Base-by-base conservation (phyloP, 2,329 filamentous ascomycete species). In the Teratosphaeria viscida region DNA sequence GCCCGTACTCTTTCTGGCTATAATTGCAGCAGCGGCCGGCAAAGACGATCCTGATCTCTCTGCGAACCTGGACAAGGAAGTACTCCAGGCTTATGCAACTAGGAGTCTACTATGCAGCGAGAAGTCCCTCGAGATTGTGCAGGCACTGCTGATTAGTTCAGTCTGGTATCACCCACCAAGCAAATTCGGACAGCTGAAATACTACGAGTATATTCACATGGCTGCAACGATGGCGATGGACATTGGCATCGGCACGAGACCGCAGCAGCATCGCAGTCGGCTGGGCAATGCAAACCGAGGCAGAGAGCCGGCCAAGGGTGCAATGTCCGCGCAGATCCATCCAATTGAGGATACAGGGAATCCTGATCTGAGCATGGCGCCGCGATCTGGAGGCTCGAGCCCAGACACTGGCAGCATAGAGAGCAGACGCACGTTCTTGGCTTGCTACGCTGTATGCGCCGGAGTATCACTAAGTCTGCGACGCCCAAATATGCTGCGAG, bases 1-100 rank as follows among this genome's bases (percentile, higher is more conserved):
- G 68, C 88, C 88, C 1, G 78, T 82, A 2, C 76, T 91, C 8
- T 90, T 90, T 67, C 77, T 89, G n/a, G 79, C 87, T 34, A 77
- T 90, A 66, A 82, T 91, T 73, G 82, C 86, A 0, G 84, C 83
- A 2, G 66, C 67, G 8, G 81, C 86, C 5, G 81, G 85, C 4
- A 82, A 82, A 10, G 82, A 85, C 63, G 76, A 76, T 81, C 59
- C 66, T 5, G 68, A 72, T 2, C 64, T 81, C 4, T 77, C 78
- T 47, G 71, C 70, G 7, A 66, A 68, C 29, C 71, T 82, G 43
- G 79, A 79, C 57, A 75, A 75, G 47, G 79, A 82, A 64, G 70
- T 81, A 43, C 73, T 81, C 61, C 74, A 73, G 53, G 71, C 76
- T 26, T 81, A 79, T 67, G 77, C 79, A 7, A 75, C 78, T 16